These are phyloP conservation scores for Pterocarpus santalinus DNA, from an alignment of 306 rosid species.

Conservation along the genomic window DNA sequence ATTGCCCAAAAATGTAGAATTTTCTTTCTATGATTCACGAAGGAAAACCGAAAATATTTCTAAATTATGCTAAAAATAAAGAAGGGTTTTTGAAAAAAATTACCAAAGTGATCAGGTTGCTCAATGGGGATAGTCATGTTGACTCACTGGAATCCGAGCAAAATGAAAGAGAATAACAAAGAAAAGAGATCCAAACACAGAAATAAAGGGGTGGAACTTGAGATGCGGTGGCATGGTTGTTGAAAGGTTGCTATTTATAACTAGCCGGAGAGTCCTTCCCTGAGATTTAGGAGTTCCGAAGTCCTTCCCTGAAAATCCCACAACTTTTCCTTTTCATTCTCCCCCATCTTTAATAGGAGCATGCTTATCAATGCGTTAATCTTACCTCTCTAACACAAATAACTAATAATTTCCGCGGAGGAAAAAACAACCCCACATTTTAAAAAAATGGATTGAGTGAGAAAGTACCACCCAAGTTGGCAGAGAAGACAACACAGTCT, in stretches of 20 bases:
- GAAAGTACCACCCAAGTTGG: conserved; percentile 18
- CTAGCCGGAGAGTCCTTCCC: conserved; percentile 91
- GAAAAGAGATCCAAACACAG: not conserved
- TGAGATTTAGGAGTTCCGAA: conserved; percentile 66
- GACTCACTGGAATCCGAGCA: not conserved
- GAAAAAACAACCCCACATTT: not conserved
- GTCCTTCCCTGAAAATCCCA: conserved; percentile 78
- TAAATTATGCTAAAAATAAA: not conserved
- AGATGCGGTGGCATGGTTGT: conserved; percentile 31
- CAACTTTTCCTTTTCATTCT: conserved; percentile 36
- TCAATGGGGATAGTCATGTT: conserved; percentile 76
- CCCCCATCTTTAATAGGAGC: conserved; percentile 1
- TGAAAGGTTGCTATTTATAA: conserved; percentile 64
- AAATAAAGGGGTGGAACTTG: not conserved
- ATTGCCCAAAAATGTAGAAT: not conserved
- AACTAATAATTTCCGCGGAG: conserved; percentile 28
- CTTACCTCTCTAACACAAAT: not conserved
- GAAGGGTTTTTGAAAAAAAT: conserved; percentile 26
- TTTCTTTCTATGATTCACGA: not conserved
- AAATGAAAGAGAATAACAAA: conserved; percentile 12
- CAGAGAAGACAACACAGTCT: not conserved
- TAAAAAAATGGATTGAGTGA: not conserved
- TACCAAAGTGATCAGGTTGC: conserved; percentile 62
- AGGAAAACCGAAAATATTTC: not conserved
- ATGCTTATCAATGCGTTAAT: conserved; percentile 20